phyloP scores from a whole-genome alignment of 768 basidiomycete genomes.

The Suillus clintonianus region DNA sequence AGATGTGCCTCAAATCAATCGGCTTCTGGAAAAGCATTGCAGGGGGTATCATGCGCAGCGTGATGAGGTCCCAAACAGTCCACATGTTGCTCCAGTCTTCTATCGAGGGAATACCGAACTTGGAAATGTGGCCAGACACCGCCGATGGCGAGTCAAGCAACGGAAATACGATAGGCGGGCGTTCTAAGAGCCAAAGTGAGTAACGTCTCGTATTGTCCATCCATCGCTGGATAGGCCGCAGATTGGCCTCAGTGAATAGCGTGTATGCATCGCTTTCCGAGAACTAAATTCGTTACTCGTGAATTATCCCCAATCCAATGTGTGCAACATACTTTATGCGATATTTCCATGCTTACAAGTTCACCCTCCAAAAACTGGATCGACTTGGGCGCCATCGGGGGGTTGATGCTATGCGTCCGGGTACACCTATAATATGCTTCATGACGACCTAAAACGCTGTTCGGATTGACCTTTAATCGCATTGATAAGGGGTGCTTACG shows the following conservation, averaged over 20 bases:
- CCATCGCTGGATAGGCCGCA: slow-evolving; percentile 90
- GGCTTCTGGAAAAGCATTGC: slow-evolving; percentile 89
- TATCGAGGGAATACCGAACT: slow-evolving; percentile 68
- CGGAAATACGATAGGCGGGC: slow-evolving; percentile 80
- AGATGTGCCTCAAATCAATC: slow-evolving; percentile 92
- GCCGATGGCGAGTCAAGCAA: slow-evolving; percentile 45
- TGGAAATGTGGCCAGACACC: slow-evolving; percentile 17
- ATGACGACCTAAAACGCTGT: slow-evolving; percentile 60
- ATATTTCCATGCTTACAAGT: slow-evolving; percentile 82
- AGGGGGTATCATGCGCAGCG: slow-evolving; percentile 81
- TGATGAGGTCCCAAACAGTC: slow-evolving; percentile 87
- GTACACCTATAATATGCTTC: slow-evolving; percentile 83
- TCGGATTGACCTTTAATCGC: background rate
- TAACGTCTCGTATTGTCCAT: slow-evolving; percentile 69
- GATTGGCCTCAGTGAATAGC: slow-evolving; percentile 71
- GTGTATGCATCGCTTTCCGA: slow-evolving; percentile 68
- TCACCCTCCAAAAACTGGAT: slow-evolving; percentile 70
- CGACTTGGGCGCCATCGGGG: slow-evolving; percentile 46
- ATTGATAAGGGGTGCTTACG: slow-evolving; percentile 35
- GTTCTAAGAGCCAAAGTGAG: slow-evolving; percentile 89
- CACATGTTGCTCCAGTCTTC: slow-evolving; percentile 84
- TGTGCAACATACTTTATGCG: slow-evolving; percentile 65
- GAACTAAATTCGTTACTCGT: slow-evolving; percentile 51
- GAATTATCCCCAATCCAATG: background rate
- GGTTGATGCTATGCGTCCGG: slow-evolving; percentile 53